Evolutionary conservation across 139 green algal species (phyloP).

Genomic region (Edaphochlamys debaryana): DNA sequence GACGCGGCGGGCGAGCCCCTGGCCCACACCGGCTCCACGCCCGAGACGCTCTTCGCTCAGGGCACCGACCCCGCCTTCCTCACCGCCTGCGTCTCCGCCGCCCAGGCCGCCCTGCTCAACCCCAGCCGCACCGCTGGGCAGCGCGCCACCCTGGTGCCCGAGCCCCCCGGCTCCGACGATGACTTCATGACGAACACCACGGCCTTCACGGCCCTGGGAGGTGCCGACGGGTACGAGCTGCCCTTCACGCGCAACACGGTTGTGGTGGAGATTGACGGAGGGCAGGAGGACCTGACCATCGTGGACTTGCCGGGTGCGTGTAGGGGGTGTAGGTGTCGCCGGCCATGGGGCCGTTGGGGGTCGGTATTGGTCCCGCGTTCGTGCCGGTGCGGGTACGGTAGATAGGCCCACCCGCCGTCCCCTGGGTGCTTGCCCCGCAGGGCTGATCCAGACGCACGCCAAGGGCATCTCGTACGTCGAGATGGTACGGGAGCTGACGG

Average conservation of each 20-base stretch:
- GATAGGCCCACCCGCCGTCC: too few species aligned
- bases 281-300: slow-evolving; percentile 30
- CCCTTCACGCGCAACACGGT: slow-evolving; percentile 45
- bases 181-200: background rate
- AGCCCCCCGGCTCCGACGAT: background rate
- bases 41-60: background rate
- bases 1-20: background rate
- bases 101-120: background rate
- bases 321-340: background rate
- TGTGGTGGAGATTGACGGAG: slow-evolving; percentile 37
- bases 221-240: background rate
- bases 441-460: slow-evolving; percentile 36
- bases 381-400: too few species aligned
- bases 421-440: too few species aligned
- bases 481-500: slow-evolving; percentile 12
- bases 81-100: background rate
- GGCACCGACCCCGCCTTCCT: too few species aligned
- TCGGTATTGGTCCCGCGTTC: too few species aligned
- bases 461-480: background rate
- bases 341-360: too few species aligned
- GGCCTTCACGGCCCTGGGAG: background rate
- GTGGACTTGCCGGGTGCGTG: background rate
- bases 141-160: background rate
- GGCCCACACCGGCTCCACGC: background rate
- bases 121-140: background rate